phyloP scores from a whole-genome alignment of 1,139 yeast species.

The Nakaseomyces delphensis region DNA sequence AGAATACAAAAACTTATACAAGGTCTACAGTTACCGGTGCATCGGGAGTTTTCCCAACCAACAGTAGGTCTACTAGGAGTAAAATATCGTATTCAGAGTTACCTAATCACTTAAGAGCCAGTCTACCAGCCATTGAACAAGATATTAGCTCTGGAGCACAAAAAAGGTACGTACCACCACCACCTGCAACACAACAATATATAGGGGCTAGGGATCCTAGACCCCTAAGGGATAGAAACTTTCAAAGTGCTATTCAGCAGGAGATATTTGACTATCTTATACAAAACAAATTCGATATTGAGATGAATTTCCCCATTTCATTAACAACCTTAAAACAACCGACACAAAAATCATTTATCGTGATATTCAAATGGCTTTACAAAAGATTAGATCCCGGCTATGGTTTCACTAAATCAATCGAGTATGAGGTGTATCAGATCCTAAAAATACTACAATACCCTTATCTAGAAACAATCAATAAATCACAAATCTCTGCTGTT shows the following conservation, averaged over 20 bases:
- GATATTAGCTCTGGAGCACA: background rate
- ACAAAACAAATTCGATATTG: constrained; percentile 58
- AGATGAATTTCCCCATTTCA: constrained; percentile 62
- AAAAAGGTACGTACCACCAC: background rate
- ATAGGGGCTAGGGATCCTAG: constrained; percentile 48
- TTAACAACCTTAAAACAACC: constrained; percentile 63
- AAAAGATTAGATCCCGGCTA: constrained; percentile 72
- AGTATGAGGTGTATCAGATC: constrained; percentile 64
- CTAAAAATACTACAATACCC: constrained; percentile 68
- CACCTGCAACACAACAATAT: constrained; percentile 11
- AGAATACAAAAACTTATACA: constrained; percentile 9
- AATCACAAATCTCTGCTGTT: constrained; percentile 82
- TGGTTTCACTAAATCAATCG: constrained; percentile 58
- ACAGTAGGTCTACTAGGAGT: background rate
- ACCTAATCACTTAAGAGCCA: background rate
- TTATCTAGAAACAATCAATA: constrained; percentile 66
- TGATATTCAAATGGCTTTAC: constrained; percentile 74
- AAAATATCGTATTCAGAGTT: background rate
- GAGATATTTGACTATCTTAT: constrained; percentile 59
- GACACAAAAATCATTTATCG: constrained; percentile 77
- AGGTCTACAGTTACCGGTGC: constrained; percentile 16
- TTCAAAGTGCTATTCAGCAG: constrained; percentile 55
- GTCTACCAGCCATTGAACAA: constrained; percentile 2
- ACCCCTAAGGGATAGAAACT: constrained; percentile 65
- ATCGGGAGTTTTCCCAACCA: background rate